phyloP scores from a whole-genome alignment of 2,329 filamentous ascomycete genomes.

The Talaromyces sp. region DNA sequence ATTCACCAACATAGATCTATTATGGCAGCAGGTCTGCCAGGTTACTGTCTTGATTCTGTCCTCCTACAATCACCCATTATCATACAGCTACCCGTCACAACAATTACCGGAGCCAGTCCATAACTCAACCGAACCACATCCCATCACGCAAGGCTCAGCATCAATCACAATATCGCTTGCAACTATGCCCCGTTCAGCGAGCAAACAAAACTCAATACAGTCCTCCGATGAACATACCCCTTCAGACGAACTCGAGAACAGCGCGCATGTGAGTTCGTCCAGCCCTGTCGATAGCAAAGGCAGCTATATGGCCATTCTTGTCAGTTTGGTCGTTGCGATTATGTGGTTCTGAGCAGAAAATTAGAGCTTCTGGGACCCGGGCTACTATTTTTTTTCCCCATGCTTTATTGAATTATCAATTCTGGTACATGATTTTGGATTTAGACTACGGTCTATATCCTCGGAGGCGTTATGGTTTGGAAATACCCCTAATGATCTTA shows the following conservation, averaged over 20 bases:
- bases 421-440: background rate
- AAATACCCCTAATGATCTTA: slow-evolving; percentile 6
- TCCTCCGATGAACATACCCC: background rate
- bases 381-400: background rate
- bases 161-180: slow-evolving; percentile 10
- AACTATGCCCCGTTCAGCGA: background rate
- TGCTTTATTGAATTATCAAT: background rate
- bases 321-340: slow-evolving; percentile 18
- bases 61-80: background rate
- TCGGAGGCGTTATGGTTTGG: background rate
- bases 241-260: background rate
- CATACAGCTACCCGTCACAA: background rate
- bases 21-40: slow-evolving; percentile 17
- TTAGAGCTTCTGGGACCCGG: too few relatives aligned
- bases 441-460: background rate
- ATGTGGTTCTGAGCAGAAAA: slow-evolving; percentile 13
- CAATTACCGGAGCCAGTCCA: background rate
- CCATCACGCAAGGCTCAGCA: background rate
- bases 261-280: slow-evolving; percentile 8
- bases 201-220: background rate
- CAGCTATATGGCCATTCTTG: slow-evolving; percentile 17
- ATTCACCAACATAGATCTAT: slow-evolving; percentile 6
- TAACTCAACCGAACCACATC: background rate
- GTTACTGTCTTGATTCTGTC: slow-evolving; percentile 2
- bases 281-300: slow-evolving; percentile 11